Percentiles rank a stretch among this genome's conserved stretches.
Conservation (phyloP, 2,329 filamentous ascomycete genomes). For the Eutypa lata region DNA sequence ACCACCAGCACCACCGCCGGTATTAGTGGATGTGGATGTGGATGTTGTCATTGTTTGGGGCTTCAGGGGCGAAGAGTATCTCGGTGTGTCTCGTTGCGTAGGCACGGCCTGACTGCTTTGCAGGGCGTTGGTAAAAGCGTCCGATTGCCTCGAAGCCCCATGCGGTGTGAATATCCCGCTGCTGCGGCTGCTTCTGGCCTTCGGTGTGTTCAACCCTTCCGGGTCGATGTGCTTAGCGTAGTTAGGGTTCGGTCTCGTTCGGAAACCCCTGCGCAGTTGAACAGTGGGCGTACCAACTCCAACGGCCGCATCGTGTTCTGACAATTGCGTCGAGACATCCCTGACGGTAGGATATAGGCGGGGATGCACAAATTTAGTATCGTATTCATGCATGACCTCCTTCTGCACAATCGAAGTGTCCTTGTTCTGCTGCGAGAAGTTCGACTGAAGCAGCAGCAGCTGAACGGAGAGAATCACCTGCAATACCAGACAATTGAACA, state of each 20-base stretch:
- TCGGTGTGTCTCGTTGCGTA: conserved; percentile 72
- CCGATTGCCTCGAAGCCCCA: conserved; percentile 25
- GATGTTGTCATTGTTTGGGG: conserved; percentile 15
- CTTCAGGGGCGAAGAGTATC: conserved; percentile 50
- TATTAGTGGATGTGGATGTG: conserved; percentile 16
- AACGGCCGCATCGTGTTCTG: conserved; percentile 44
- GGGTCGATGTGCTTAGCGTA: conserved; percentile 72
- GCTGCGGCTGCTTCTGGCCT: conserved; percentile 34
- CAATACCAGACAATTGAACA: conserved; percentile 78
- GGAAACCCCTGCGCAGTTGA: conserved; percentile 71
- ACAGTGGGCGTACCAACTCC: conserved; percentile 53
- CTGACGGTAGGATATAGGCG: conserved; percentile 75
- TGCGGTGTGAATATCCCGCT: conserved; percentile 43
- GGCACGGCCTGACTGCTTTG: conserved; percentile 51
- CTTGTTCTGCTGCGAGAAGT: conserved; percentile 80
- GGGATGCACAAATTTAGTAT: conserved; percentile 92
- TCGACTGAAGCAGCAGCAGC: conserved; percentile 68
- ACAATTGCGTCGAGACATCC: conserved; percentile 77
- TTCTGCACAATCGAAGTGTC: conserved; percentile 82
- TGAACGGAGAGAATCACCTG: conserved; percentile 73
- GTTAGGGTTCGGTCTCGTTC: conserved; percentile 78
- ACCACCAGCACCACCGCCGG: conserved; percentile 5
- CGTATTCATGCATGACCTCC: conserved; percentile 92
- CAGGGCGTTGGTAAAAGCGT: conserved; percentile 40
- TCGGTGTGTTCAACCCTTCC: conserved; percentile 40